phyloP scores from a whole-genome alignment of 2,329 filamentous ascomycete species.

The Fusarium phyllophilum region DNA sequence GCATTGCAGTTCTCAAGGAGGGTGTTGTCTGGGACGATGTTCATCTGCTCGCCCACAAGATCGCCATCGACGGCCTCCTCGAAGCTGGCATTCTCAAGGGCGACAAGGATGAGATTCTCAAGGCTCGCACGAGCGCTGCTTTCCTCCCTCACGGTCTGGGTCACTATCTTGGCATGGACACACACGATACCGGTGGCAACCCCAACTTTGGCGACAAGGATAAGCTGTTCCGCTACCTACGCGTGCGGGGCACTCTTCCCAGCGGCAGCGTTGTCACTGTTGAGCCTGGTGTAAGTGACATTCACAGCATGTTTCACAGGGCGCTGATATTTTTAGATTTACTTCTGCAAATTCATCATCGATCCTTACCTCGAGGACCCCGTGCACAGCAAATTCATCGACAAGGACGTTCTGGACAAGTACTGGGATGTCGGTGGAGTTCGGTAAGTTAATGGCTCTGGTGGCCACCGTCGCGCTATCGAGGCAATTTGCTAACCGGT shows the following conservation, averaged over 20 bases:
- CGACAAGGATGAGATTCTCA: conserved; percentile 76
- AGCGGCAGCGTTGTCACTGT: conserved; percentile 90
- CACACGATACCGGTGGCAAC: conserved; percentile 86
- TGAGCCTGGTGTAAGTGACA: conserved; percentile 80
- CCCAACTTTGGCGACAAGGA: conserved; percentile 83
- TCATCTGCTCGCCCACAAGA: conserved; percentile 80
- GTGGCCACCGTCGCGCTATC: conserved; percentile 5
- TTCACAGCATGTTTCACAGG: too few species aligned
- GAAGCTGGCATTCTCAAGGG: conserved; percentile 78
- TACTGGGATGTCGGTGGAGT: conserved; percentile 88
- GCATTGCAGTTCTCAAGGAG: conserved; percentile 76
- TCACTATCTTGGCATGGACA: conserved; percentile 92
- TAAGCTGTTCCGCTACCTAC: conserved; percentile 85
- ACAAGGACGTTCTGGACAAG: conserved; percentile 74
- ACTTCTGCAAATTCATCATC: conserved; percentile 92
- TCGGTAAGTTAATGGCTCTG: conserved; percentile 56
- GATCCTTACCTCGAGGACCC: conserved; percentile 80
- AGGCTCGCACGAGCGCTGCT: conserved; percentile 81
- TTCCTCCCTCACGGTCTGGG: conserved; percentile 94
- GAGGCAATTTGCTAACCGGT: conserved; percentile 33
- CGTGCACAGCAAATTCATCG: conserved; percentile 79
- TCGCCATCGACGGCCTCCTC: conserved; percentile 84
- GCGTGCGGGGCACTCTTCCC: conserved; percentile 79
- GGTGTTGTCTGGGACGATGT: conserved; percentile 85
- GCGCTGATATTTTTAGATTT: conserved; percentile 64